Base-by-base conservation (phyloP, 108 stramenopile genomes). In the Parmales sp. region DNA sequence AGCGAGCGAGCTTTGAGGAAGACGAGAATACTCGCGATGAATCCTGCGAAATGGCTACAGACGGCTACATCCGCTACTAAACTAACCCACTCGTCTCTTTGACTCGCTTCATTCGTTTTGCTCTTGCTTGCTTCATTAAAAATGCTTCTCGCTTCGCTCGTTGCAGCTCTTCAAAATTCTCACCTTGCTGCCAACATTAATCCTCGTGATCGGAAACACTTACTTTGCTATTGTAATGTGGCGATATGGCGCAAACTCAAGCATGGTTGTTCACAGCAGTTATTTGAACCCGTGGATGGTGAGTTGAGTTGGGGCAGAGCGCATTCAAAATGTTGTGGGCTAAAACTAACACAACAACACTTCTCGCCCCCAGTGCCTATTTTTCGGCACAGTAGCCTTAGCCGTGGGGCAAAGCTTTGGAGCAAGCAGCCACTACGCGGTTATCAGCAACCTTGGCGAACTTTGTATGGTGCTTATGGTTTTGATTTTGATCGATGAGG, bases 221-320 rank as follows among this genome's bases (percentile, higher is more conserved):
- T 81, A 78, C 60, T 68, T 78, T 20, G 72, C 74, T 28, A 65
- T 73, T 6, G 70, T 78, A 65, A 25, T 81, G 64, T 82, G 81
- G 78, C 64, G 74, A 31, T 81, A 78, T 71, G 77, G 77, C 0
- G 72, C 74, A 8, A 66, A 78, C 5, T 78, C 72, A 29, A 63
- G 74, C n/a, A 80, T 80, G 76, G 72, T 80, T 41, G 75, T 80
- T 37, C 80, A 80, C 51, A 72, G 74, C 3, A 72, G 74, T 0
- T 74, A 75, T 18, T 63, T 66, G 41, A 80, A 80, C 64, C 78
- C 78, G 4, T 80, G 79, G 79, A 74, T 77, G 36, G 75, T 66
- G 45, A 54, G 67, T 63, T 72, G 72, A n/a, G n/a, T n/a, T n/a
- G n/a, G n/a, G n/a, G n/a, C n/a, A n/a, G n/a, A n/a, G n/a, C n/a